Conservation (phyloP, 2,329 filamentous ascomycete genomes). For the Monilinia polystroma region DNA sequence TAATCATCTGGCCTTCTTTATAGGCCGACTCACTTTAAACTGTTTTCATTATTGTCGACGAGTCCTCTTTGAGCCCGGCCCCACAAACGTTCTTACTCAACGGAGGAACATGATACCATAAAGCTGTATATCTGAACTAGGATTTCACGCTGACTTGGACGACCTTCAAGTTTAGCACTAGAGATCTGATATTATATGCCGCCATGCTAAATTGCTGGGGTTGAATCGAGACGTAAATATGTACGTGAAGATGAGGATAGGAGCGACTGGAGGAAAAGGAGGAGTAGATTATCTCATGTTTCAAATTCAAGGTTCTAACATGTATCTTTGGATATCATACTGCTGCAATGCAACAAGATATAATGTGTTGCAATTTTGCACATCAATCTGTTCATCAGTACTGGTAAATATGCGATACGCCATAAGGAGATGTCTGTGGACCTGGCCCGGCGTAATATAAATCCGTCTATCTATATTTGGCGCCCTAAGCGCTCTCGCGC, state of each 20-base stretch:
- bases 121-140: neutral
- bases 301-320: neutral
- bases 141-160: neutral
- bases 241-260: neutral
- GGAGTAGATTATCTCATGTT: neutral
- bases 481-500: slow-evolving; percentile 17
- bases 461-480: neutral
- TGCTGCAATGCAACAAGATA: neutral
- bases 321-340: neutral
- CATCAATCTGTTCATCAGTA: neutral
- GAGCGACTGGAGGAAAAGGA: neutral
- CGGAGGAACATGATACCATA: neutral
- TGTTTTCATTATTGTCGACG: neutral
- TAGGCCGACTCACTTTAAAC: neutral
- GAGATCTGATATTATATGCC: neutral
- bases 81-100: neutral
- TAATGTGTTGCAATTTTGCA: neutral
- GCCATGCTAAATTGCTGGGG: neutral
- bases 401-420: too few relatives aligned
- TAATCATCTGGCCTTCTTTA: neutral
- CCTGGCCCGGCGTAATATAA: slow-evolving; percentile 8
- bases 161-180: neutral
- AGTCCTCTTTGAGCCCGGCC: neutral
- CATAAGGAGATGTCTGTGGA: neutral
- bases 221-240: neutral